Conservation (phyloP, 306 rosid genomes). For the Abrus precatorius region DNA sequence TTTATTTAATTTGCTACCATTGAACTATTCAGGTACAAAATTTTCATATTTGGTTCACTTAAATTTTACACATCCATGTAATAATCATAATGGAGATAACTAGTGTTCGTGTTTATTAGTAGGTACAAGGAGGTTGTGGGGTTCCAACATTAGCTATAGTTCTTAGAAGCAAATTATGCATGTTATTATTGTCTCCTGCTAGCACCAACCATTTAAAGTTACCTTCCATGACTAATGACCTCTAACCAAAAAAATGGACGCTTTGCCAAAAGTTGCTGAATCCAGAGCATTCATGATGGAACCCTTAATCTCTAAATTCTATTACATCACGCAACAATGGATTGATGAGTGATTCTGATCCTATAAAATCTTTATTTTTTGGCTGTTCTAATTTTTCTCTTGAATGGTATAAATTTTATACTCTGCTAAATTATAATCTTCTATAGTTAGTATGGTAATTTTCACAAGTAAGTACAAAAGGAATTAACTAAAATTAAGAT, state of each 20-base stretch:
- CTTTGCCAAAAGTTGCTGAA: background rate
- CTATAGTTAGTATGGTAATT: background rate
- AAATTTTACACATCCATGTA: background rate
- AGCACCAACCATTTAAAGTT: background rate
- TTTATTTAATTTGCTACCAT: background rate
- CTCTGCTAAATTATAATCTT: background rate
- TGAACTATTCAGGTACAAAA: background rate
- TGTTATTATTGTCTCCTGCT: background rate
- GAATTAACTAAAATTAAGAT: background rate
- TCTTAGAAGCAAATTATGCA: background rate
- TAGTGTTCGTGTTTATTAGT: background rate
- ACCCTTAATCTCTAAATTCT: background rate
- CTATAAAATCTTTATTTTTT: background rate
- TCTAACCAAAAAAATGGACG: conserved; percentile 10
- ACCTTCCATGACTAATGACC: conserved; percentile 5
- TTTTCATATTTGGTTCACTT: background rate
- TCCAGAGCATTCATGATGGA: background rate
- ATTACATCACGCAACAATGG: background rate
- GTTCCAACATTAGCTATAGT: background rate
- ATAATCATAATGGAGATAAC: background rate
- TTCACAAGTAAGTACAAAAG: background rate
- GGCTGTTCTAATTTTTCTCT: background rate
- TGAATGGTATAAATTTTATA: background rate
- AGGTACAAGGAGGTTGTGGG: background rate
- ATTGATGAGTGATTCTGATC: background rate